phyloP scores from a whole-genome alignment of 2,329 filamentous ascomycete genomes.

The Diplodia sapinea region DNA sequence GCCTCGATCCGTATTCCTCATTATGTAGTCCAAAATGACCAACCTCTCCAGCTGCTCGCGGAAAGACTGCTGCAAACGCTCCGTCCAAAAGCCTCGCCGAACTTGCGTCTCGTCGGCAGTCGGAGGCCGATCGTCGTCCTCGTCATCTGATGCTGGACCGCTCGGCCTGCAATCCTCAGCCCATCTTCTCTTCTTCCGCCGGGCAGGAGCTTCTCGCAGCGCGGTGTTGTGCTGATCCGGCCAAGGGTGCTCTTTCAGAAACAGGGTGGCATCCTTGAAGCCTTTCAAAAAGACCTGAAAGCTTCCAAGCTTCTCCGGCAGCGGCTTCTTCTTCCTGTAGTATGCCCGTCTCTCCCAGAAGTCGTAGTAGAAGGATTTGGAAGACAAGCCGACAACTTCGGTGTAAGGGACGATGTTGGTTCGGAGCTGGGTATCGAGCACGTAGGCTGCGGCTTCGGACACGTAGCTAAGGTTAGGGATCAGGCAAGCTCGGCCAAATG shows the following conservation, averaged over 20 bases:
- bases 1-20: slow-evolving; percentile 96
- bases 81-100: slow-evolving; percentile 80
- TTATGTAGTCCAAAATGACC: slow-evolving; percentile 97
- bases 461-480: slow-evolving; percentile 98
- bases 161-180: slow-evolving; percentile 79
- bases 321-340: slow-evolving; percentile 82
- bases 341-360: slow-evolving; percentile 93
- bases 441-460: slow-evolving; percentile 95
- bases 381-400: slow-evolving; percentile 90
- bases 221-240: slow-evolving; percentile 79
- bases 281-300: slow-evolving; percentile 98
- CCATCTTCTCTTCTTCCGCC: slow-evolving; percentile 71
- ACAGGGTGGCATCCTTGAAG: slow-evolving; percentile 95
- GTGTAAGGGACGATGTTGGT: slow-evolving; percentile 96
- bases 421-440: slow-evolving; percentile 85
- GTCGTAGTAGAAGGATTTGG: slow-evolving; percentile 97
- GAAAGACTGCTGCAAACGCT: slow-evolving; percentile 85
- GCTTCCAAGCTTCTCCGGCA: slow-evolving; percentile 90
- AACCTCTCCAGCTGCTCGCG: slow-evolving; percentile 95
- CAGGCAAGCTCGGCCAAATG: slow-evolving; percentile 90
- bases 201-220: slow-evolving; percentile 71
- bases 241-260: slow-evolving; percentile 94
- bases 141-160: slow-evolving; percentile 65
- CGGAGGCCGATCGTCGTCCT: slow-evolving; percentile 59
- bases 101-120: slow-evolving; percentile 45